phyloP scores from a whole-genome alignment of 1,284 basidiomycete genomes.

The Clitocybe nebularis region DNA sequence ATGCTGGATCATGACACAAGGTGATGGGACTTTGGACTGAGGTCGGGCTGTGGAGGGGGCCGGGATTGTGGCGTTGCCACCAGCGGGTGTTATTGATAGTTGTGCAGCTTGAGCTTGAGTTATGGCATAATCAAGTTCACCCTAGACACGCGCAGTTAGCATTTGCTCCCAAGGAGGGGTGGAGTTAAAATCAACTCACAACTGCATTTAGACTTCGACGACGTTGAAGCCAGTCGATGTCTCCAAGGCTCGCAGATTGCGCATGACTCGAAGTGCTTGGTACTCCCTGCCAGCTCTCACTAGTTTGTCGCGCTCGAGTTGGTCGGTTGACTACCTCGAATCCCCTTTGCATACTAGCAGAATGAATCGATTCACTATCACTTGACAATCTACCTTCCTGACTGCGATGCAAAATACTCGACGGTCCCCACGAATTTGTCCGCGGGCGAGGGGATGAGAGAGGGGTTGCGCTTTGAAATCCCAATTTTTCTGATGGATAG shows the following conservation, averaged over 20 bases:
- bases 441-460: conserved; percentile 43
- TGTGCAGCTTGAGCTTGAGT: conserved; percentile 42
- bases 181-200: conserved; percentile 42
- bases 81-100: conserved; percentile 46
- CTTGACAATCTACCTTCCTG: conserved; percentile 42
- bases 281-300: conserved; percentile 44
- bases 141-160: conserved; percentile 39
- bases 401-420: conserved; percentile 42
- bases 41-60: conserved; percentile 23
- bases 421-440: conserved; percentile 50
- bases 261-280: too few species aligned
- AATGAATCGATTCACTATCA: conserved; percentile 45
- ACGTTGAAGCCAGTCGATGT: conserved; percentile 72
- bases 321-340: conserved; percentile 76
- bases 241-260: conserved; percentile 48
- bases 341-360: conserved; percentile 40
- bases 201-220: conserved; percentile 64
- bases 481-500: conserved; percentile 48
- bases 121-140: conserved; percentile 62
- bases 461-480: conserved; percentile 41
- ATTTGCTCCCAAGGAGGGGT: conserved; percentile 8
- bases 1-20: conserved; percentile 44
- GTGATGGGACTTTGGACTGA: conserved; percentile 34
- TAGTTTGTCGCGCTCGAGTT: conserved; percentile 41
- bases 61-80: too few species aligned